Percentiles rank a stretch among this genome's conserved stretches.
Conservation (phyloP, 2,329 filamentous ascomycete species). For the Beauveria scarabaeidicola region DNA sequence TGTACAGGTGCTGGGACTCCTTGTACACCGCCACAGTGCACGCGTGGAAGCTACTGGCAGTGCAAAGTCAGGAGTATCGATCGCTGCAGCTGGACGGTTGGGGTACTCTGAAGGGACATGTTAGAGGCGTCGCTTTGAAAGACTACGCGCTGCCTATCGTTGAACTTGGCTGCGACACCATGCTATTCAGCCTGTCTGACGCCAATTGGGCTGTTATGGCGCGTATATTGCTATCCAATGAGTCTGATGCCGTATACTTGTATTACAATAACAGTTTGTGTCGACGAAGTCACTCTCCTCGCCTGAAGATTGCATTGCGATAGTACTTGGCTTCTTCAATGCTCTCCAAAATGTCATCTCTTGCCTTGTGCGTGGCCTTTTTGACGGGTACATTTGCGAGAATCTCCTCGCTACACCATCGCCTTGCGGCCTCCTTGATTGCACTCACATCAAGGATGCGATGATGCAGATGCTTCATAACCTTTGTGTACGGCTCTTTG, state of each 20-base stretch:
- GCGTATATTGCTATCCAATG: neutral
- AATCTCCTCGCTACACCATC: slow-evolving; percentile 64
- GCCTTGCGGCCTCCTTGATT: slow-evolving; percentile 79
- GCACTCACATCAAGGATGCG: slow-evolving; percentile 86
- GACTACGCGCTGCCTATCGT: neutral
- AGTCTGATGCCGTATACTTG: neutral
- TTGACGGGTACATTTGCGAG: slow-evolving; percentile 31
- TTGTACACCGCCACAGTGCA: slow-evolving; percentile 9
- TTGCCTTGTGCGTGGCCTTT: slow-evolving; percentile 67
- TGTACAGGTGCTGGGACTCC: neutral
- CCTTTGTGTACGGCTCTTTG: slow-evolving; percentile 61
- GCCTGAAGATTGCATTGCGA: slow-evolving; percentile 55
- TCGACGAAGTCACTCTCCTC: neutral
- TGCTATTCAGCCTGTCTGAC: neutral
- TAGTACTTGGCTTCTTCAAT: slow-evolving; percentile 88
- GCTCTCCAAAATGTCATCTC: slow-evolving; percentile 87
- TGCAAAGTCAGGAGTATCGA: neutral
- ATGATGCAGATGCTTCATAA: slow-evolving; percentile 76
- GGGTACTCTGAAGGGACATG: neutral
- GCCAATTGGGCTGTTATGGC: neutral
- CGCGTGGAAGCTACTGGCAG: neutral
- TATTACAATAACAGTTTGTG: neutral
- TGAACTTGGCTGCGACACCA: neutral
- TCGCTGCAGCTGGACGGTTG: neutral
- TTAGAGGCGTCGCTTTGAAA: neutral